Evolutionary conservation across 2,329 filamentous ascomycete species (phyloP), one percentile per base, ranked within the genome.

Genomic region (Phoma herbarum): DNA sequence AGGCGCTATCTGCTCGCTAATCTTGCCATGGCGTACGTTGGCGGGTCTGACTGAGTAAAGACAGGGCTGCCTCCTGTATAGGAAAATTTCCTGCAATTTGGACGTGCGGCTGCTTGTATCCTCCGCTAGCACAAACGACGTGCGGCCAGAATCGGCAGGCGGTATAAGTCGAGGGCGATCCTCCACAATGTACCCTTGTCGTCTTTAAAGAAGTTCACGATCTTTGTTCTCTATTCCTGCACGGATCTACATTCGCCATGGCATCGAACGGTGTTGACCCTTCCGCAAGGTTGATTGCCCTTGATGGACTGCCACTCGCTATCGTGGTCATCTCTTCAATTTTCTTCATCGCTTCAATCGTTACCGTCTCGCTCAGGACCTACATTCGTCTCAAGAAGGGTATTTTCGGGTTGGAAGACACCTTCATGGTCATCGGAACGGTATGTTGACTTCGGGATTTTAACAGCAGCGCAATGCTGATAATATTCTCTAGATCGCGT

Each of bases 401-500:
- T 7, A 64, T 57, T 1, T 64, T 67, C 42, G 63, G 66, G 1
- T 18, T 60, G 2, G 66, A 69, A n/a, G 63, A 69, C 60, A 48
- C 37, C 3, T 67, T 69, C 51, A 63, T 69, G 29, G 55, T 60
- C 5, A 42, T 35, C 25, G 65, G 65, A 43, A 57, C 51, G 23
- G 66, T 67, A 48, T 56, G 65, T 10, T 4, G 8, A 16, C 23
- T 23, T 5, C 2, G 7, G 54, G 12, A 10, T n/a, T 35, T 18
- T 26, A 7, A 16, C 5, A 26, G 1, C 22, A 20, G 33, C 18
- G 20, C 8, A n/a, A 23, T 22, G 10, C 25, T 22, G 49, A 18
- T 26, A 35, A 43, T 25, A 12, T 16, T 9, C 28, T 41, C 47
- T n/a, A 68, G 64, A 50, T 63, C 12, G 50, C 58, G 2, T 68